Conservation (phyloP, 495 filamentous ascomycete genomes). For the Xylaria palmicola region DNA sequence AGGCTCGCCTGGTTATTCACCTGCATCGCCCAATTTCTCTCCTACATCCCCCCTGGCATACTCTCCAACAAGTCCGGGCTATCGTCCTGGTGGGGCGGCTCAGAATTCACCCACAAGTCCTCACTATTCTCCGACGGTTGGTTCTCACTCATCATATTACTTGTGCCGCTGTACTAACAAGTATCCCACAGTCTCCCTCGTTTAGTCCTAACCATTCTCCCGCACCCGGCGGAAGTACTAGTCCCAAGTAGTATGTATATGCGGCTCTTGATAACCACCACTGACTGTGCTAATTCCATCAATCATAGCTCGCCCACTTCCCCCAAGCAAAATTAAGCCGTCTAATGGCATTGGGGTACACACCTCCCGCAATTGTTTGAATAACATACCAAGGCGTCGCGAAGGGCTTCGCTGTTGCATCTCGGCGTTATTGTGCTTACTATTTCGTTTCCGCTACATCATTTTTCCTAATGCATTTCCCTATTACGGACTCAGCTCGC, state of each 20-base stretch:
- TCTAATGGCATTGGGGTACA: not conserved
- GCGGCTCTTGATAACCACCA: not conserved
- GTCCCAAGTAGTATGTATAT: constrained; percentile 19
- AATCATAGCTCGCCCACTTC: constrained; percentile 16
- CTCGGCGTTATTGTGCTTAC: constrained; percentile 12
- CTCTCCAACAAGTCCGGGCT: constrained; percentile 68
- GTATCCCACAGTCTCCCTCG: constrained; percentile 19
- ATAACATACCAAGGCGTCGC: constrained; percentile 15
- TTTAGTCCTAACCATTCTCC: constrained; percentile 20
- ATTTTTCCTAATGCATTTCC: not conserved
- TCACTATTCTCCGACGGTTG: constrained; percentile 50
- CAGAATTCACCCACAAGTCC: constrained; percentile 55
- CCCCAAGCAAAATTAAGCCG: constrained; percentile 15
- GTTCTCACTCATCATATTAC: not conserved
- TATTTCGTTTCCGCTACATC: not conserved
- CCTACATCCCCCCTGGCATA: constrained; percentile 64
- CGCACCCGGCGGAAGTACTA: constrained; percentile 17
- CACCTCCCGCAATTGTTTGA: constrained; percentile 10
- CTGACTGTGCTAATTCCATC: not conserved
- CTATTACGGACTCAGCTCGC: not conserved
- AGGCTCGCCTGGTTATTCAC: constrained; percentile 32
- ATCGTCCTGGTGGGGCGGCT: constrained; percentile 53
- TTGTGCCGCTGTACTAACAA: constrained; percentile 17
- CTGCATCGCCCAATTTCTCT: constrained; percentile 33
- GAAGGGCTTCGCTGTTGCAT: constrained; percentile 8